A percentile compares a stretch with the other conserved stretches of the same genome.
Evolutionary conservation across 2,329 filamentous ascomycete genomes (phyloP).

Genomic region (Alternaria burnsii): DNA sequence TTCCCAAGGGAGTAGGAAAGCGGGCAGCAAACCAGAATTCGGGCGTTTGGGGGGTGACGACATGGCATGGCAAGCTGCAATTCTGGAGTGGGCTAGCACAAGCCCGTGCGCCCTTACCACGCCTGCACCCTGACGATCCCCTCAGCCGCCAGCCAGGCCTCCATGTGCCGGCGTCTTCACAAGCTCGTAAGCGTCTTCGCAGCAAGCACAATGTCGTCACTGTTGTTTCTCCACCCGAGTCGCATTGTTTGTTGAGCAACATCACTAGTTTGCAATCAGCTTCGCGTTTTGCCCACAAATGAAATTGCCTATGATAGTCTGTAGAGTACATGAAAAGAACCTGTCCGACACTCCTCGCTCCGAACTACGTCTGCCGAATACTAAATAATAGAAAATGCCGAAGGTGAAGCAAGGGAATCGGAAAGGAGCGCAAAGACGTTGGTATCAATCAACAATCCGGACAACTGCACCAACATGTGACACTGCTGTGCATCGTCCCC

Average conservation of each 20-base stretch:
- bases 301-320: conserved; percentile 53
- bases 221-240: background rate
- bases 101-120: conserved; percentile 22
- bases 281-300: conserved; percentile 39
- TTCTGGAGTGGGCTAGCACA: conserved; percentile 30
- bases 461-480: conserved; percentile 49
- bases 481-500: conserved; percentile 42
- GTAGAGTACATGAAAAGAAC: conserved; percentile 54
- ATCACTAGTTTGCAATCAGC: conserved; percentile 1
- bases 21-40: conserved; percentile 46
- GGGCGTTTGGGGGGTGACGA: conserved; percentile 47
- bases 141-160: conserved; percentile 29
- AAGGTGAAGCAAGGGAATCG: conserved; percentile 43
- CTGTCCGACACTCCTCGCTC: conserved; percentile 41
- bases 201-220: conserved; percentile 17
- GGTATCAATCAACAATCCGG: conserved; percentile 55
- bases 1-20: conserved; percentile 13
- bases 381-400: conserved; percentile 50
- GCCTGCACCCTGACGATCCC: conserved; percentile 41
- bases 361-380: conserved; percentile 47
- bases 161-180: conserved; percentile 19
- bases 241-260: conserved; percentile 1
- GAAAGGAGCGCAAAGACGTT: conserved; percentile 54
- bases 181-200: conserved; percentile 11
- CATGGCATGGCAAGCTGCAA: conserved; percentile 35